Base-by-base conservation (phyloP, 768 basidiomycete species). In the Tubosaeta brunneosetosa region DNA sequence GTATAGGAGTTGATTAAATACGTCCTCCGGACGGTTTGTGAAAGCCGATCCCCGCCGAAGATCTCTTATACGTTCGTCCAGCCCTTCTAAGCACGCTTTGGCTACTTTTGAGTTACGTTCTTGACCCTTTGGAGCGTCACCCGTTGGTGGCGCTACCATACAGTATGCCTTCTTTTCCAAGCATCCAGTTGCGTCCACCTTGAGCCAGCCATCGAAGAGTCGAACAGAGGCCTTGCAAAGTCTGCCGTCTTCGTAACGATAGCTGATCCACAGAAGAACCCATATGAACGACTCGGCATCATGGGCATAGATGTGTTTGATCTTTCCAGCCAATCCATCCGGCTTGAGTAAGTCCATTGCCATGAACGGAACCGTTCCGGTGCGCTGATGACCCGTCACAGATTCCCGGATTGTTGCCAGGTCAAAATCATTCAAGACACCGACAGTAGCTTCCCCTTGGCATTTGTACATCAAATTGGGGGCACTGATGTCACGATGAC, bases 371-470 rank as follows among this genome's bases (percentile, higher is more conserved):
- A 69, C 37, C n/a, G 60, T 67, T 3, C 70, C 64, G 9, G 66
- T 66, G 8, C 57, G 55, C 26, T 62, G 53, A 14, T 44, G 50
- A 7, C 58, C 58, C 40, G 31, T 47, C 1, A 32, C 25, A 26
- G n/a, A 34, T 44, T 57, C 38, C n/a, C 1, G 19, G 3, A n/a
- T 36, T 47, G 45, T 49, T 32, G 62, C 52, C 22, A 71, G 54
- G 55, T 73, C 70, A 31, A 56, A 71, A 49, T 71, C 65, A 17
- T 59, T 64, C 26, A 74, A 49, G 16, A 50, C 47, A 14, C 43
- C 47, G 3, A 42, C 8, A 36, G 1, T 3, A n/a, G 4, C 3
- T 2, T 4, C 12, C n/a, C 11, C 16, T 14, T 11, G 4, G 12
- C 1, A n/a, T 19, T 38, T 26, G 40, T 43, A 44, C 38, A 53